A percentile compares a stretch with the other conserved stretches of the same genome.
These are phyloP conservation scores for Aureobasidium sp. DNA, from an alignment of 2,329 filamentous ascomycete species.

Conservation along the genomic window DNA sequence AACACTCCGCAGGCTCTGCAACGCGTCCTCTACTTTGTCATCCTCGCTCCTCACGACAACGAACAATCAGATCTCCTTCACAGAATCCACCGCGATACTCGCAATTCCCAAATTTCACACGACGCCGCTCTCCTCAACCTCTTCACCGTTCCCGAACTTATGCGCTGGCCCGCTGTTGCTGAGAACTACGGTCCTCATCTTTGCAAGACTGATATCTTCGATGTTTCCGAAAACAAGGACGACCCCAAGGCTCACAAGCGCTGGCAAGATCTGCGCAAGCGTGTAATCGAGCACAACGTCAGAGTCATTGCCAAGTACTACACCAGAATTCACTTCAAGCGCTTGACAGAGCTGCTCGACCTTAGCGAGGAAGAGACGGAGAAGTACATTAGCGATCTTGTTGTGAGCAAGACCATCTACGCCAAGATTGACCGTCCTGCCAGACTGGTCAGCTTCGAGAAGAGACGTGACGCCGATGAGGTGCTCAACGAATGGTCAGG, in stretches of 20 bases:
- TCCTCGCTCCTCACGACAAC: constrained; percentile 97
- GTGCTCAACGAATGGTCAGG: constrained; percentile 98
- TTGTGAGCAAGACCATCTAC: constrained; percentile 98
- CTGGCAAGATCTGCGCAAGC: constrained; percentile 97
- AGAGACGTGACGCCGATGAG: constrained; percentile 95
- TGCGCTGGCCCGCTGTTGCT: constrained; percentile 97
- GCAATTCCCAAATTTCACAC: constrained; percentile 75
- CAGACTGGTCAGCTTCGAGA: constrained; percentile 92
- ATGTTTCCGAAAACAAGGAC: constrained; percentile 61
- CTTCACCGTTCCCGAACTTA: constrained; percentile 96
- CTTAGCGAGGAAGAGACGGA: constrained; percentile 96
- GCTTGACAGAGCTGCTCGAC: constrained; percentile 91
- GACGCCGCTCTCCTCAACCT: constrained; percentile 92
- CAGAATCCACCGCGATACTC: constrained; percentile 86
- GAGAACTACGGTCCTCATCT: constrained; percentile 91
- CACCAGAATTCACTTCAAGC: constrained; percentile 93
- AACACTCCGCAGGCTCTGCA: constrained; percentile 74
- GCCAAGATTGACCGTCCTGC: constrained; percentile 98
- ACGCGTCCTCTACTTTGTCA: constrained; percentile 97
- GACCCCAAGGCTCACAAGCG: constrained; percentile 86
- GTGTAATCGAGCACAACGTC: constrained; percentile 99
- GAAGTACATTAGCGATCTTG: constrained; percentile 98
- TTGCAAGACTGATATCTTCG: constrained; percentile 89
- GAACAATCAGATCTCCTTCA: constrained; percentile 98
- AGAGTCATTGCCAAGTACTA: constrained; percentile 99